Conservation (phyloP, 768 basidiomycete genomes). For the Boletellus ananas region DNA sequence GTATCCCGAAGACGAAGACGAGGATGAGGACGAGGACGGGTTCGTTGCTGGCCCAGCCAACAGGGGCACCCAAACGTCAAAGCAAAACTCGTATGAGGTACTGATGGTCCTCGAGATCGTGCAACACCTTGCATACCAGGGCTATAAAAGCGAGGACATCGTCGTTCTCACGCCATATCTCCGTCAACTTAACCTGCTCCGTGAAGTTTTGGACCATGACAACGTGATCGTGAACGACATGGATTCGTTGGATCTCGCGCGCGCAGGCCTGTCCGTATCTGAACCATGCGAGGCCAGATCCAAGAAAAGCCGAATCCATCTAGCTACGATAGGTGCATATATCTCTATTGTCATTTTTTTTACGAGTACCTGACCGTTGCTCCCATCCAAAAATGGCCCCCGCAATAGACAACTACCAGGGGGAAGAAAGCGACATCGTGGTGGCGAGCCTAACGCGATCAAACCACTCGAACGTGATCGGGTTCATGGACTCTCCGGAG, state of each 20-base stretch:
- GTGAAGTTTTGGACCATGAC: conserved; percentile 39
- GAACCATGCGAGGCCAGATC: conserved; percentile 38
- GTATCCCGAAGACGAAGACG: conserved; percentile 50
- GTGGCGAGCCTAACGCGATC: conserved; percentile 58
- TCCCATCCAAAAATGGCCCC: neutral
- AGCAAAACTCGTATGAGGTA: conserved; percentile 58
- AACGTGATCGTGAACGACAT: conserved; percentile 59
- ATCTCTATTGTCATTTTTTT: too few species aligned
- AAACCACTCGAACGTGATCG: conserved; percentile 53
- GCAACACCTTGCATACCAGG: conserved; percentile 62
- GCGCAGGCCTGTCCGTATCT: conserved; percentile 44
- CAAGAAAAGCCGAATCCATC: conserved; percentile 36
- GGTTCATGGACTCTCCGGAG: conserved; percentile 68
- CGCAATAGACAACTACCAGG: conserved; percentile 65
- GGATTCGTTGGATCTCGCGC: conserved; percentile 53
- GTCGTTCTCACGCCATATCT: conserved; percentile 69
- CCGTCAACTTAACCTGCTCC: conserved; percentile 54
- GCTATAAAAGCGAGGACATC: conserved; percentile 56
- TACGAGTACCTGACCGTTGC: neutral
- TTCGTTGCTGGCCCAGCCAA: conserved; percentile 44
- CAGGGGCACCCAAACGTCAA: conserved; percentile 45
- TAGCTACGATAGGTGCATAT: conserved; percentile 61
- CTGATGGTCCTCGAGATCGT: conserved; percentile 63
- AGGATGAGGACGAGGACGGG: conserved; percentile 49
- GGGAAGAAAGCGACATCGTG: conserved; percentile 70